Evolutionary conservation across 2,329 filamentous ascomycete species (phyloP).

Genomic region (Nothophoma quercina): DNA sequence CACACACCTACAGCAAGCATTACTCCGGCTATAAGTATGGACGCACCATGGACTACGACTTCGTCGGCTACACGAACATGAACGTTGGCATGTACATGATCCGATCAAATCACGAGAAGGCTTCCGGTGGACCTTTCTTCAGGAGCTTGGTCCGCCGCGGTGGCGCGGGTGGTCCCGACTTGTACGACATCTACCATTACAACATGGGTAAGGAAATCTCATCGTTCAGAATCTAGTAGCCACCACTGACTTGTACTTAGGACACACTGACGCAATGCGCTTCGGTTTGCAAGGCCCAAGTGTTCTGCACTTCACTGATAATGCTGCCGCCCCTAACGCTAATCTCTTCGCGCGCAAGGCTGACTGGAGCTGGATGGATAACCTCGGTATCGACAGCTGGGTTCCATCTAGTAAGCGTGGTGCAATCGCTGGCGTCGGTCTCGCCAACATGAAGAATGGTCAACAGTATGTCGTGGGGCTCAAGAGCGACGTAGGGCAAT

Average conservation of each 20-base stretch:
- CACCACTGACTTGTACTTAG: slow-evolving; percentile 10
- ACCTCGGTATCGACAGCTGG: slow-evolving; percentile 33
- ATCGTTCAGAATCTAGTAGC: background rate
- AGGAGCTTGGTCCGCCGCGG: slow-evolving; percentile 51
- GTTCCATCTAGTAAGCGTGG: slow-evolving; percentile 28
- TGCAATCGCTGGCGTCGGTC: slow-evolving; percentile 30
- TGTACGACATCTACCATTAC: slow-evolving; percentile 56
- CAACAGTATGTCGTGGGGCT: slow-evolving; percentile 51
- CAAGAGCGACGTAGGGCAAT: slow-evolving; percentile 48
- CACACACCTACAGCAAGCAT: slow-evolving; percentile 52
- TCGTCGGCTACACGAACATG: slow-evolving; percentile 47
- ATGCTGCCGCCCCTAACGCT: slow-evolving; percentile 46
- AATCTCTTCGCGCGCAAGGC: slow-evolving; percentile 37
- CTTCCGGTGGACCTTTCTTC: slow-evolving; percentile 51
- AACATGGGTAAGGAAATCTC: slow-evolving; percentile 47
- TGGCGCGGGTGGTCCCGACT: slow-evolving; percentile 45
- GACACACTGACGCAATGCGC: slow-evolving; percentile 52
- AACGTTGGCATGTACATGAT: slow-evolving; percentile 51
- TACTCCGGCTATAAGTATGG: slow-evolving; percentile 52
- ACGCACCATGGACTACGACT: slow-evolving; percentile 51
- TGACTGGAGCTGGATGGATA: slow-evolving; percentile 32
- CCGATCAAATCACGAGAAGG: slow-evolving; percentile 53
- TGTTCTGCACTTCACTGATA: slow-evolving; percentile 51
- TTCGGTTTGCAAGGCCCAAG: slow-evolving; percentile 54
- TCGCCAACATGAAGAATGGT: slow-evolving; percentile 51